Evolutionary conservation across 2,329 filamentous ascomycete species (phyloP).

Genomic region (Pestalotiopsis sp.): DNA sequence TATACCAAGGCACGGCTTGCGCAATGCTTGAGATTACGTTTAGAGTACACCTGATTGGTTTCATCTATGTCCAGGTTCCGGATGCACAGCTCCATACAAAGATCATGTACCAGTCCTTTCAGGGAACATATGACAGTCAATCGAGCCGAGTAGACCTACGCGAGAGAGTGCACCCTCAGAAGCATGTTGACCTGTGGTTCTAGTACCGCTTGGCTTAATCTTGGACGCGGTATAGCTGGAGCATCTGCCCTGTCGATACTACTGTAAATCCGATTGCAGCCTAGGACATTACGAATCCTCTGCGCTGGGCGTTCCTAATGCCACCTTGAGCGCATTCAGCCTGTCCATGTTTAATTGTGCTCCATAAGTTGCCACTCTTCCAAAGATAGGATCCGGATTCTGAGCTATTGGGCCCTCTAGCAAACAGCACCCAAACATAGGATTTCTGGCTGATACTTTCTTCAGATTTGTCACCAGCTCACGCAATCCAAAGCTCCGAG

Average conservation of each 20-base stretch:
- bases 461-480: background rate
- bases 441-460: background rate
- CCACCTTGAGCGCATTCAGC: background rate
- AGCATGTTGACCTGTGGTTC: background rate
- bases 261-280: background rate
- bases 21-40: background rate
- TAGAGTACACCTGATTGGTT: background rate
- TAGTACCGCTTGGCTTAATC: background rate
- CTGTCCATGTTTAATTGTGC: background rate
- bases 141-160: too few relatives aligned
- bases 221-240: background rate
- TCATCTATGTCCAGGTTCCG: background rate
- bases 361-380: background rate
- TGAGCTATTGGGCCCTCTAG: background rate
- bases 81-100: background rate
- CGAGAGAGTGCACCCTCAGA: too few relatives aligned
- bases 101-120: background rate
- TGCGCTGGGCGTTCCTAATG: background rate
- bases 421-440: background rate
- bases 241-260: background rate
- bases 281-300: background rate
- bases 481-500: background rate
- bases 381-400: background rate
- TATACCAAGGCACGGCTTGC: background rate
- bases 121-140: background rate